A percentile compares a stretch with the other conserved stretches of the same genome.
phyloP scores from a whole-genome alignment of 2,329 filamentous ascomycete species.

The Trichoderma cornu-damae region DNA sequence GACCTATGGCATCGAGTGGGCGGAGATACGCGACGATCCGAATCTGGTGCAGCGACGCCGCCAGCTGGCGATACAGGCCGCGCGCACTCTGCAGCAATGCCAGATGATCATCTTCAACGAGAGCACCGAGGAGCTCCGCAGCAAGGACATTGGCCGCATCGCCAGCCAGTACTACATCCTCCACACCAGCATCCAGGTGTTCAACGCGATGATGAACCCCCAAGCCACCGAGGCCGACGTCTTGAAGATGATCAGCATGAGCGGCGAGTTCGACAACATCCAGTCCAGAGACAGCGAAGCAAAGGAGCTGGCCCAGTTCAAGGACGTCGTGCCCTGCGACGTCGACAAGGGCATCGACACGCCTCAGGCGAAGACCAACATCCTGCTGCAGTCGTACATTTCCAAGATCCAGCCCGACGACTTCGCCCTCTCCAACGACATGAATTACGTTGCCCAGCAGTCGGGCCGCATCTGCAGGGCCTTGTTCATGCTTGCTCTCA shows the following conservation, averaged over 20 bases:
- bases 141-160: slow-evolving; percentile 93
- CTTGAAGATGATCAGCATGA: slow-evolving; percentile 94
- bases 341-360: slow-evolving; percentile 67
- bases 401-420: slow-evolving; percentile 83
- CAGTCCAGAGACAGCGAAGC: slow-evolving; percentile 87
- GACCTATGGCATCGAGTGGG: slow-evolving; percentile 92
- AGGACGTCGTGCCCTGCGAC: slow-evolving; percentile 67
- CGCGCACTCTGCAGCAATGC: slow-evolving; percentile 77
- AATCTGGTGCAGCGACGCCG: slow-evolving; percentile 79
- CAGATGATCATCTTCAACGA: slow-evolving; percentile 99
- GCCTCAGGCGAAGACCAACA: slow-evolving; percentile 89
- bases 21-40: slow-evolving; percentile 82
- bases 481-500: slow-evolving; percentile 94
- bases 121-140: slow-evolving; percentile 81
- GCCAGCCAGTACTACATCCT: slow-evolving; percentile 96
- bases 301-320: slow-evolving; percentile 74
- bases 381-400: slow-evolving; percentile 89
- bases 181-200: slow-evolving; percentile 89
- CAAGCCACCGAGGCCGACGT: slow-evolving; percentile 85
- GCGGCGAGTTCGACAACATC: slow-evolving; percentile 95
- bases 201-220: slow-evolving; percentile 90
- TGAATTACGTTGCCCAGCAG: slow-evolving; percentile 93
- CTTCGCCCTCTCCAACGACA: slow-evolving; percentile 87
- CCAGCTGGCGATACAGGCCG: slow-evolving; percentile 82
- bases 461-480: slow-evolving; percentile 90